Evolutionary conservation across 2,329 filamentous ascomycete genomes (phyloP), one percentile per base, ranked within the genome.

Genomic region (Penicillium sp.): DNA sequence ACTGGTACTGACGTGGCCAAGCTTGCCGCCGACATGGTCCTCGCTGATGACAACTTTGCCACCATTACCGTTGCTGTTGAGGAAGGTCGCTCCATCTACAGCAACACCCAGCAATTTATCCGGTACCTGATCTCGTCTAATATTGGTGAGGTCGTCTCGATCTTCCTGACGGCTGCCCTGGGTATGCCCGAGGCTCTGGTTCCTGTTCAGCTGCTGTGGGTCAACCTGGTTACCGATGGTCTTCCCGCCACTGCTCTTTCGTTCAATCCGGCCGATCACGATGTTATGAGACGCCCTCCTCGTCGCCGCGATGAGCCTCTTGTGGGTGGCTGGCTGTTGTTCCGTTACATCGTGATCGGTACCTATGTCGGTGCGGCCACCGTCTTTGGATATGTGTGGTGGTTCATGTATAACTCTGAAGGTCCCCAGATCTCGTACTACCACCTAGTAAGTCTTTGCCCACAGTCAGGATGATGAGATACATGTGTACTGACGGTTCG

Each of bases 41-140:
- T 99, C 55, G 92, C 93, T 28, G 96, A 99, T 80, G 93, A 97
- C 81, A 99, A 99, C 83, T 99, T 99, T 78, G 95, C 95, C 64
- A 99, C 95, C 3, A 99, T 99, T 69, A 92, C 97, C 76, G 84
- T 92, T 58, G 95, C 95, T 53, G 93, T 99, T 65, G 95, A 99
- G 77, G 95, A 99, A 80, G 95, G 95, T 57, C 90, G 95, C 65
- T 93, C 93, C 65, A 99, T 99, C 80, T 99, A 97, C 86, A 98
- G 95, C 88, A 99, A 99, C 84, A 99, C 95, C 6, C 95, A 99
- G 76, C 95, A 99, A 77, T 99, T 99, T 80, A 99, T 99, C 80
- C 92, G 96, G 53, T 99, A 99, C 78, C 86, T 99, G 63, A 99
- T 99, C 77, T 98, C 94, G 8, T 98, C 94, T 66, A 99, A 99